These are phyloP conservation scores for Polytrichum formosum DNA, from an alignment of 225 moss, liverwort and hornwort species.

Conservation along the genomic window DNA sequence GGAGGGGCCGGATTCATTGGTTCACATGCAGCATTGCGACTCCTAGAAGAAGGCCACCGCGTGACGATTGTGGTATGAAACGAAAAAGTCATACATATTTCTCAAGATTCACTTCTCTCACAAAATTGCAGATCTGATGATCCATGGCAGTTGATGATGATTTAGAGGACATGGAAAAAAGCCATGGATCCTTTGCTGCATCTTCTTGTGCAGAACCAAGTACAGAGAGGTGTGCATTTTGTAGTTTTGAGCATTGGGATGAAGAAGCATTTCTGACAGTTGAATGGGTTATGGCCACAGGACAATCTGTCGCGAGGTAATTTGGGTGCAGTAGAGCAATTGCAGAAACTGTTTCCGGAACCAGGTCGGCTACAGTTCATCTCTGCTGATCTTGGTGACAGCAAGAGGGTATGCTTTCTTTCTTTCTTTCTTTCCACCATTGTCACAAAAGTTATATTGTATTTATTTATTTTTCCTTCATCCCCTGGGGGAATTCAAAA, in stretches of 20 bases:
- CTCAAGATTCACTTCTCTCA: too few relatives aligned
- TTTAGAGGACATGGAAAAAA: too few relatives aligned
- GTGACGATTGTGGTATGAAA: conserved; percentile 73
- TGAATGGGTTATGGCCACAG: conserved; percentile 22
- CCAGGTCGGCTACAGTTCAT: conserved; percentile 73
- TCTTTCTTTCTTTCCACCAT: neutral
- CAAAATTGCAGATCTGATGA: too few relatives aligned
- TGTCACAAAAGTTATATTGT: too few relatives aligned
- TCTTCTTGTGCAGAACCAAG: neutral
- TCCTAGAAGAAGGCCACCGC: conserved; percentile 76
- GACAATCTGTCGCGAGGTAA: conserved; percentile 96
- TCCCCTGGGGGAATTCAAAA: too few relatives aligned
- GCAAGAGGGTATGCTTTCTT: conserved; percentile 61
- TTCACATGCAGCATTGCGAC: conserved; percentile 84
- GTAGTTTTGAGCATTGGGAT: neutral
- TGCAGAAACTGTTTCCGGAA: conserved; percentile 76
- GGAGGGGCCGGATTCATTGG: conserved; percentile 98
- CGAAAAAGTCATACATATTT: too few relatives aligned
- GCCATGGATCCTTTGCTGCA: too few relatives aligned
- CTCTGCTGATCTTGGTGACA: conserved; percentile 78
- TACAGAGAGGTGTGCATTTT: neutral
- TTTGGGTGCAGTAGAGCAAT: conserved; percentile 69
- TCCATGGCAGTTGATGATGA: neutral
- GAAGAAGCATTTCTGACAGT: neutral
- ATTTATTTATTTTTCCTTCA: too few relatives aligned